phyloP scores from a whole-genome alignment of 305 asterid genomes.

The Fraxinus floribunda region DNA sequence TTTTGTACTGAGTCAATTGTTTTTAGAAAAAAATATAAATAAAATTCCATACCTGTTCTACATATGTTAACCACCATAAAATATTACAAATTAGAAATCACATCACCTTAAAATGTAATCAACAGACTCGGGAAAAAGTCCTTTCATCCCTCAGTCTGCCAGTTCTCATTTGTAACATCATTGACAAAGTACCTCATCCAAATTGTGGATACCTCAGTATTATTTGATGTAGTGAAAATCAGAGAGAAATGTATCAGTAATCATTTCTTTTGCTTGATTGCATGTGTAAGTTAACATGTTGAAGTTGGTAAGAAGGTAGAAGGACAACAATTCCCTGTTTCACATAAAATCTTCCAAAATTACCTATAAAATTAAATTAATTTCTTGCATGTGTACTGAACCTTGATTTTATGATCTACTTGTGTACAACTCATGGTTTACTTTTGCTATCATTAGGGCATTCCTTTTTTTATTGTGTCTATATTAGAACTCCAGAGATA shows the following conservation, averaged over 20 bases:
- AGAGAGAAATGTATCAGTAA: background rate
- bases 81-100: background rate
- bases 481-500: background rate
- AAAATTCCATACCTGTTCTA: background rate
- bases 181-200: background rate
- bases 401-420: background rate
- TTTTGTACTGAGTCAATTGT: conserved; percentile 1
- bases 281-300: background rate
- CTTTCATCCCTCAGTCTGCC: background rate
- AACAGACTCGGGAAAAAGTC: background rate
- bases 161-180: background rate
- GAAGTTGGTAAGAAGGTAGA: background rate
- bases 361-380: background rate
- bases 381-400: background rate
- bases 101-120: background rate
- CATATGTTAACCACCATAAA: background rate
- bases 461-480: background rate
- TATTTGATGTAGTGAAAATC: background rate
- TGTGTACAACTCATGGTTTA: background rate
- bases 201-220: background rate
- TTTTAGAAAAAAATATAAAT: background rate
- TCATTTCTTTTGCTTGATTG: background rate
- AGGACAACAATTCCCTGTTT: background rate
- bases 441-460: background rate
- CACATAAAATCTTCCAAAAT: background rate